Evolutionary conservation across 148 eudicot genomes (phyloP), one percentile per base, ranked within the genome.

Genomic region (Arctostaphylos glauca): DNA sequence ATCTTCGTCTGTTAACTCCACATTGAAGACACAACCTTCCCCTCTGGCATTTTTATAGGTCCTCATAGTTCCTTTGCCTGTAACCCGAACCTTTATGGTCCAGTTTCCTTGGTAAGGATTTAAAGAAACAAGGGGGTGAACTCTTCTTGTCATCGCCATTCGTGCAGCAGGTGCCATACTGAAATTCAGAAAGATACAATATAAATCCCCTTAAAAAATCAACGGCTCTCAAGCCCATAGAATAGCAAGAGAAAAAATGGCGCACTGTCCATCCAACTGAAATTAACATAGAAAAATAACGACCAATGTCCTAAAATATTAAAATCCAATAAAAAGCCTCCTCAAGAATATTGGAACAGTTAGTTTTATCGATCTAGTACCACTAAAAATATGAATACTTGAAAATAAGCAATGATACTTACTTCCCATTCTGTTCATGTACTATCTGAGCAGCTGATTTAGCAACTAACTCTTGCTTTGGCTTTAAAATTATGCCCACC

Each of bases 51-150:
- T 97, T 83, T 74, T 93, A 64, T 93, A 97, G 79, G 87, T 87
- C 44, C 99, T 79, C 94, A 92, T 84, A 73, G 49, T 89, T 62
- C 95, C 99, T 85, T 97, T 97, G 84, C 86, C 84, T 15, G 99
- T 94, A 19, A 94, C 96, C 53, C 99, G 89, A 72, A 97, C 99
- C 87, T 94, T 93, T 23, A 97, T 97, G 41, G 97, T 93, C 99
- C 99, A 97, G 78, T 87, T 94, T 59, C 97, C 97, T 87, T 94
- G 98, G 86, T 97, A 97, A 86, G 99, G 99, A 59, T 97, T 93
- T 84, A 97, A 76, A 13, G 99, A 97, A 79, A 91, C 98, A 70
- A 97, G 91, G 79, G 99, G 96, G 66, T 88, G 93, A 62, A 97
- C 93, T 81, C 98, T 87, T 55, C 97, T 80, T 46, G 97, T 91